Base-by-base conservation (phyloP, 306 rosid species). In the Citrullus amarus region DNA sequence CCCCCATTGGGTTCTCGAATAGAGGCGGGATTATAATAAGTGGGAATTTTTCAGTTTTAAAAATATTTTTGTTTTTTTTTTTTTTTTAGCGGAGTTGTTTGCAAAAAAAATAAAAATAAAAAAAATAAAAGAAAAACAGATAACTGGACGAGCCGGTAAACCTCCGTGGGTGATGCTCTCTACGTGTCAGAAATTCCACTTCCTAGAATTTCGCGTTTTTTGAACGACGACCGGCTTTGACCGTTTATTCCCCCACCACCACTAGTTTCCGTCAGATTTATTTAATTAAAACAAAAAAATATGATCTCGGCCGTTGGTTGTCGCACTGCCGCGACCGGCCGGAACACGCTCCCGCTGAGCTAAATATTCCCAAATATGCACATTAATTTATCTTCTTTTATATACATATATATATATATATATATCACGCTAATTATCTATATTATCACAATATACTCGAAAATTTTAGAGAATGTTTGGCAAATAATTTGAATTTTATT, bases 91-190 rank as follows among this genome's bases (percentile, higher is more conserved):
- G 78, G 34, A 32, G 34, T 32, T 32, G 22, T 32, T 32, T 32
- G 34, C 34, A 32, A 32, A 63, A 54, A 53, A n/a, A n/a, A n/a
- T n/a, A n/a, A n/a, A n/a, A n/a, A n/a, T n/a, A n/a, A n/a, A n/a
- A 51, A 32, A 32, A 30, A 75, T 3, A 16, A 75, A 55, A 22
- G 38, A 76, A 69, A 41, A 20, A 43, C 30, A 12, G 75, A 41
- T n/a, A 25, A 71, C 76, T 46, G 76, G 76, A 48, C 13, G 22
- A 71, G 58, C 76, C 76, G 76, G 76, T 71, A 71, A 44, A 22
- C 76, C 56, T 84, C 97, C 90, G 91, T 86, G 97, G 95, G 91
- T 75, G 82, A 85, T 80, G 90, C 89, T 79, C 78, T 80, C 82
- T 79, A 51, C 87, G 90, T 89, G 91, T 88, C 92, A 83, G 81